Evolutionary conservation across 208 protist species (phyloP).

Genomic region (Blechomonas ayalai): DNA sequence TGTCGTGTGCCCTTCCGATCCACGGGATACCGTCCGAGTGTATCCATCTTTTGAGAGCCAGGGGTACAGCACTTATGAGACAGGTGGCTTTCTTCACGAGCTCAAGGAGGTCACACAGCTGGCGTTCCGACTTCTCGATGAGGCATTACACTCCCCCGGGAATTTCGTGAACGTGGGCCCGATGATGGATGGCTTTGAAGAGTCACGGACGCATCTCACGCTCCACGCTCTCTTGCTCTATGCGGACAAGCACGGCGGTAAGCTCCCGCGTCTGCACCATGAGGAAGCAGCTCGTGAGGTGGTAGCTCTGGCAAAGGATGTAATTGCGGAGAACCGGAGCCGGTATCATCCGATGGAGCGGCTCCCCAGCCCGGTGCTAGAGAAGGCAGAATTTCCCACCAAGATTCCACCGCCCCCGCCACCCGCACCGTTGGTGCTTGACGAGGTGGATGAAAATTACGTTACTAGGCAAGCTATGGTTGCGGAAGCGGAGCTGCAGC

Average conservation of each 20-base stretch:
- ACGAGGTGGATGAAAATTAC: slow-evolving; percentile 42
- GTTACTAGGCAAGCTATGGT: slow-evolving; percentile 45
- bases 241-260: slow-evolving; percentile 45
- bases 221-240: slow-evolving; percentile 60
- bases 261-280: slow-evolving; percentile 61
- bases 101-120: slow-evolving; percentile 55
- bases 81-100: slow-evolving; percentile 82
- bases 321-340: slow-evolving; percentile 47
- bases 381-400: slow-evolving; percentile 58
- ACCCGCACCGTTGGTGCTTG: slow-evolving; percentile 49
- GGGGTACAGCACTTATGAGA: slow-evolving; percentile 69
- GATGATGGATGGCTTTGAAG: slow-evolving; percentile 84
- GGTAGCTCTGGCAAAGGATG: slow-evolving; percentile 33
- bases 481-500: slow-evolving; percentile 71
- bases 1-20: slow-evolving; percentile 68
- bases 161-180: slow-evolving; percentile 65
- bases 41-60: slow-evolving; percentile 74
- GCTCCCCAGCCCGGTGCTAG: slow-evolving; percentile 10
- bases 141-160: slow-evolving; percentile 44
- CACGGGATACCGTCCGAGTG: slow-evolving; percentile 69
- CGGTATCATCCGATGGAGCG: background rate
- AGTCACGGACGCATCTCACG: slow-evolving; percentile 59
- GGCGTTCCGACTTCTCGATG: slow-evolving; percentile 51
- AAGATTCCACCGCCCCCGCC: slow-evolving; percentile 41
- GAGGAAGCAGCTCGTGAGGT: slow-evolving; percentile 49